Evolutionary conservation across 306 rosid species (phyloP), one percentile per base, ranked within the genome.

Genomic region (Ziziphus jujuba): DNA sequence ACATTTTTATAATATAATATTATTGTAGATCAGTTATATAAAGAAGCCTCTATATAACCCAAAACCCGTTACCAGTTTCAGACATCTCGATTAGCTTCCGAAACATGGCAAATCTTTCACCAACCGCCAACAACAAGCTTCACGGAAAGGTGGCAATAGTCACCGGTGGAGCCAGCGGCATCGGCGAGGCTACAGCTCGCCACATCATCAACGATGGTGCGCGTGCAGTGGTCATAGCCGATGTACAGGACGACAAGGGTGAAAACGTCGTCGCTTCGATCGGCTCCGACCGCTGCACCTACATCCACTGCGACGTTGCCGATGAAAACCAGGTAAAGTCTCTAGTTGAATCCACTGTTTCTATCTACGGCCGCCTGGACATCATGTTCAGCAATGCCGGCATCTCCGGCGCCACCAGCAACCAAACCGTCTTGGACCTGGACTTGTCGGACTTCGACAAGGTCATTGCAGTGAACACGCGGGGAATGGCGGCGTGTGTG

Each of bases 311-410:
- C 33, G 86, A 90, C 33, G 90, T 87, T 2, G 1, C 77, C 0
- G 71, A 80, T 11, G 91, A 85, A 60, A 80, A 69, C 5, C 80
- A 87, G 12, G 95, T 90, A 2, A 72, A 71, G 50, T 14, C 10
- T 59, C 59, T 87, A 2, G 72, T 87, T 5, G 63, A 80, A 0
- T 73, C 80, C 0, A 78, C 95, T 0, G 85, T 87, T 44, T 20
- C 44, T 11, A 44, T 12, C 7, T 64, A 80, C 43, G 91, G 90
- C 0, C 67, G 62, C 2, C 48, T 89, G 0, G 87, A 89, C 77
- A 59, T 89, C 49, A 82, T 84, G 88, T 86, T 89, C 69, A 82
- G 89, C 81, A 89, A 89, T 59, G 96, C 83, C 5, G 90, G 90
- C 6, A 48, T 80, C 3, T 0, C 35, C n/a, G n/a, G n/a, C n/a